A percentile compares a stretch with the other conserved stretches of the same genome.
These are phyloP conservation scores for Thermothelomyces thermophilus DNA, from an alignment of 2,329 filamentous ascomycete genomes.

Conservation along the genomic window DNA sequence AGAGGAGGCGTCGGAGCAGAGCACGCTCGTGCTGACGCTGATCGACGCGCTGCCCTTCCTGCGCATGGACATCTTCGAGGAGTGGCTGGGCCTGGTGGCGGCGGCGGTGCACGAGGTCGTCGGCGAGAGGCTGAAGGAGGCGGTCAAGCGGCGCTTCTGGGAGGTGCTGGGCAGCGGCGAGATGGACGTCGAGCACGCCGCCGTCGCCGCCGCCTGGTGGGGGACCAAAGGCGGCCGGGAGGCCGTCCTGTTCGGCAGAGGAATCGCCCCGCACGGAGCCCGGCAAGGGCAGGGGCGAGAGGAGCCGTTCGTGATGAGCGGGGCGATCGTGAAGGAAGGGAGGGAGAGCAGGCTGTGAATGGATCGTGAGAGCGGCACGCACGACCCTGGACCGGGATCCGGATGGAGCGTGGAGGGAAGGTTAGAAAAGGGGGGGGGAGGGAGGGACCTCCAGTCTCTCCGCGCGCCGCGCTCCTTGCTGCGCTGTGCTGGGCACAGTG, in stretches of 20 bases:
- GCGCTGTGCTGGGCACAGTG: no score
- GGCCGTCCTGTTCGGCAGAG: slow-evolving; percentile 36
- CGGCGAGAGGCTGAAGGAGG: slow-evolving; percentile 55
- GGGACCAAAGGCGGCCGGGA: slow-evolving; percentile 52
- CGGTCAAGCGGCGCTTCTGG: slow-evolving; percentile 68
- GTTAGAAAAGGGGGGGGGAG: no score
- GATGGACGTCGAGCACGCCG: slow-evolving; percentile 79
- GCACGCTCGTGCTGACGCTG: slow-evolving; percentile 67
- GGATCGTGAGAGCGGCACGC: neutral
- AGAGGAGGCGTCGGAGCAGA: slow-evolving; percentile 63
- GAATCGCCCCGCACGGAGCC: neutral
- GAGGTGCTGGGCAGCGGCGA: slow-evolving; percentile 73
- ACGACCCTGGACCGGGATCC: neutral
- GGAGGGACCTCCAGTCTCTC: no score
- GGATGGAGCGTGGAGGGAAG: no score
- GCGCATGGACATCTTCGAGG: slow-evolving; percentile 61
- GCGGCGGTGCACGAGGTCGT: slow-evolving; percentile 58
- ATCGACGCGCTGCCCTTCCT: slow-evolving; percentile 74
- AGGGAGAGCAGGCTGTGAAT: slow-evolving; percentile 17
- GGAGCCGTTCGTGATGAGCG: slow-evolving; percentile 46
- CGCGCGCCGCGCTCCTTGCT: no score
- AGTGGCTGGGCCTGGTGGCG: slow-evolving; percentile 72
- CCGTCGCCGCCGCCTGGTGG: slow-evolving; percentile 82
- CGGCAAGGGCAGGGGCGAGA: neutral
- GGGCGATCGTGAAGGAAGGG: slow-evolving; percentile 31